Percentiles rank a stretch among this genome's conserved stretches.
Evolutionary conservation across 2,329 filamentous ascomycete genomes (phyloP).

Genomic region (Truncatella angustata): DNA sequence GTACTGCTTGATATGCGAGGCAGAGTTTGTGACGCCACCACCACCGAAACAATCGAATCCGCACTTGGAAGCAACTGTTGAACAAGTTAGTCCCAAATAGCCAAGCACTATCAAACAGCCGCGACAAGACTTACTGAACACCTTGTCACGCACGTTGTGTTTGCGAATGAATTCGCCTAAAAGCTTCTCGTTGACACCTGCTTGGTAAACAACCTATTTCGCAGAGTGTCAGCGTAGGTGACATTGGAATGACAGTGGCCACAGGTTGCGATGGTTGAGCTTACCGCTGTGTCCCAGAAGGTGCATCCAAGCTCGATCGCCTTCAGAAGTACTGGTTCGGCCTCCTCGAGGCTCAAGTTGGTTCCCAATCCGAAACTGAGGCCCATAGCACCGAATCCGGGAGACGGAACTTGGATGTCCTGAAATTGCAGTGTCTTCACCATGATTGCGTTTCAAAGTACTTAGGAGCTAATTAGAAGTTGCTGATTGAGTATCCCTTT

Average conservation of each 20-base stretch:
- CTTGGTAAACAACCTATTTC: slow-evolving; percentile 42
- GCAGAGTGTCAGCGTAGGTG: too few species aligned
- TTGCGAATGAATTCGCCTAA: slow-evolving; percentile 49
- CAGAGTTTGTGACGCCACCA: slow-evolving; percentile 39
- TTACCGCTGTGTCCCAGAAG: slow-evolving; percentile 44
- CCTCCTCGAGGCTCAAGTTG: slow-evolving; percentile 40
- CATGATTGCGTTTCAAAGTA: slow-evolving; percentile 25
- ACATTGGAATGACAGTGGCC: too few species aligned
- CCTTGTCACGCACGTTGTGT: slow-evolving; percentile 46
- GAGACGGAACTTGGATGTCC: slow-evolving; percentile 33
- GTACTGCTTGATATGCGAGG: slow-evolving; percentile 44
- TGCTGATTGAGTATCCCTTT: too few species aligned
- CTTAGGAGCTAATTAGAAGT: too few species aligned
- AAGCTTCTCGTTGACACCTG: slow-evolving; percentile 48
- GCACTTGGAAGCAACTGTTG: slow-evolving; percentile 46
- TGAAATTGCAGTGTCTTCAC: slow-evolving; percentile 39
- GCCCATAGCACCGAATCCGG: slow-evolving; percentile 51
- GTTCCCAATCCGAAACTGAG: slow-evolving; percentile 41
- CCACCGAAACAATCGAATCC: slow-evolving; percentile 37
- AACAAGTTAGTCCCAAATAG: neutral
- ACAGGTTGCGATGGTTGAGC: slow-evolving; percentile 18
- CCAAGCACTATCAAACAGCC: neutral
- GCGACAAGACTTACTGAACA: slow-evolving; percentile 38
- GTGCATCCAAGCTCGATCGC: slow-evolving; percentile 45
- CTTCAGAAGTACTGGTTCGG: slow-evolving; percentile 47